phyloP scores from a whole-genome alignment of 495 filamentous ascomycete species.

The Talaromyces liani region DNA sequence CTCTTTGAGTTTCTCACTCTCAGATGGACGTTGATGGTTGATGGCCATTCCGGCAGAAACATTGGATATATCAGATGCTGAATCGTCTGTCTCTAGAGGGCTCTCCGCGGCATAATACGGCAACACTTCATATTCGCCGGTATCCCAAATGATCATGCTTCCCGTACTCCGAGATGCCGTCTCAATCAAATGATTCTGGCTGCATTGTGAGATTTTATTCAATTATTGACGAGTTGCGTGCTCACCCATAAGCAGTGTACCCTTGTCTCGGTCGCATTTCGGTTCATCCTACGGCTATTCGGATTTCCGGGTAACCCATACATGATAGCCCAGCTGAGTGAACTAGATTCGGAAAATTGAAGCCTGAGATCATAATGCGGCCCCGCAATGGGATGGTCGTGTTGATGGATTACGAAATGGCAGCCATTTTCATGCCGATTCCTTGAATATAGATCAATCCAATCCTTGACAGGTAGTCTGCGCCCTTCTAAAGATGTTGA shows the following conservation, averaged over 20 bases:
- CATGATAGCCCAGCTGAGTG: conserved; percentile 57
- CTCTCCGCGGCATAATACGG: conserved; percentile 28
- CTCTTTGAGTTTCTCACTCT: conserved; percentile 45
- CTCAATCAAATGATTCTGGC: conserved; percentile 60
- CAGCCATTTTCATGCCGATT: conserved; percentile 40
- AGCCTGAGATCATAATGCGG: conserved; percentile 58
- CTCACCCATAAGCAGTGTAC: conserved; percentile 60
- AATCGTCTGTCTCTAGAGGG: conserved; percentile 38
- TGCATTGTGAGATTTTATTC: neutral
- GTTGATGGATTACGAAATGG: conserved; percentile 63
- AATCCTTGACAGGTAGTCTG: conserved; percentile 36
- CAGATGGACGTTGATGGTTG: conserved; percentile 20
- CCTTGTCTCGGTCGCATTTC: conserved; percentile 61
- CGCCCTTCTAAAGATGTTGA: conserved; percentile 12
- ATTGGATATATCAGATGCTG: conserved; percentile 20
- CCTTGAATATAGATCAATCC: conserved; percentile 43
- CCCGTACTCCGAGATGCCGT: conserved; percentile 52
- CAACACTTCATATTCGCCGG: conserved; percentile 55
- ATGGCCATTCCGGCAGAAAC: neutral
- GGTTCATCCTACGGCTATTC: conserved; percentile 46
- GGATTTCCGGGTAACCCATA: conserved; percentile 60
- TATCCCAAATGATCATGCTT: conserved; percentile 65
- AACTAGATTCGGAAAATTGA: conserved; percentile 58
- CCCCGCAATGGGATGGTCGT: conserved; percentile 61
- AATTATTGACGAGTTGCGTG: conserved; percentile 3